Evolutionary conservation across 805 yeast genomes (phyloP), one percentile per base, ranked within the genome.

Genomic region (Pichia rugopelliculosa): DNA sequence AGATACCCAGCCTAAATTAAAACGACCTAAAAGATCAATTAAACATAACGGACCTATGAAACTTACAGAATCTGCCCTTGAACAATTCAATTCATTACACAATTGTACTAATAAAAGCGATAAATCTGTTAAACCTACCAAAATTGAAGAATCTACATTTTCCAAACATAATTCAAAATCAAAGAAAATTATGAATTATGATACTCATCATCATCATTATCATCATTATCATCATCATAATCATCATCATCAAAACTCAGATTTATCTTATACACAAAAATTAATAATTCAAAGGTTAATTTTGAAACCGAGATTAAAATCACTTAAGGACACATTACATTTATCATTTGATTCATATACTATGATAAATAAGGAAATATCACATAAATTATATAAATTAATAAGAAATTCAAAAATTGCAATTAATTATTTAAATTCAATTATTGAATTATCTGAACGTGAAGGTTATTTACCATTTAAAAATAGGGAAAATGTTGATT

Each of bases 311-410:
- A 70, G 67, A 18, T 58, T 86, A 42, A 67, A 79, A 42, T 76
- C 9, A 15, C 6, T n/a, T 10, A 39, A 30, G 12, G 12, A 43
- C 20, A 41, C 44, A 2, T 23, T 61, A 54, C 26, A 66, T 44
- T 50, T 59, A 9, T 46, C 57, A 10, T 49, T 59, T 11, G 46
- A 48, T 1, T 39, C 52, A 22, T 87, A 81, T 59, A 82, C 87
- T 3, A 61, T 60, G 15, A 71, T 85, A 46, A 86, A 86, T 63
- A 77, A 76, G 64, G 65, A 65, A 3, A 80, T 84, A 6, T 82
- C 90, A 13, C 70, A 87, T 45, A 66, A 67, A 39, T 60, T 84
- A 18, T 86, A 87, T 59, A 64, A 64, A 18, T 36, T 53, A 13
- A 47, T 64, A 1, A 23, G 45, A 3, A 33, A 39, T 10, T 52